These are phyloP conservation scores for Ceratopteris richardii DNA, from an alignment of 75 land plant species.

Conservation along the genomic window DNA sequence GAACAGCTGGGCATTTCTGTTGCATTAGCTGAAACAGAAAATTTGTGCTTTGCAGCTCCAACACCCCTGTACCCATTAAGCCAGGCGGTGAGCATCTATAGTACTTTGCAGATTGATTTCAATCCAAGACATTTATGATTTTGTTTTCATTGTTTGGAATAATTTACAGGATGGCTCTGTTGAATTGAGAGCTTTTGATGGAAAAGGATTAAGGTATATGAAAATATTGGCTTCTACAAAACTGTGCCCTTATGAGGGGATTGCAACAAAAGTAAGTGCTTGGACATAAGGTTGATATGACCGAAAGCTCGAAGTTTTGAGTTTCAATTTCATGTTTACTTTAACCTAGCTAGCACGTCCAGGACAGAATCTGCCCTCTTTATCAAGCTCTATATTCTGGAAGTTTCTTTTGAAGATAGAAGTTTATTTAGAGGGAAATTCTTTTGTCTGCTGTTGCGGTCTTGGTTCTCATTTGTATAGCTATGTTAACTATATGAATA, in stretches of 20 bases:
- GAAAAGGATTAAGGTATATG: constrained; percentile 33
- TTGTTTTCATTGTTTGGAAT: background rate
- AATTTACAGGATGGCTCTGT: constrained; percentile 68
- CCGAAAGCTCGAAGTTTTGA: too few species aligned
- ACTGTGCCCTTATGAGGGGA: constrained; percentile 62
- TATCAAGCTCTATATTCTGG: too few species aligned
- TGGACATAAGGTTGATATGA: too few species aligned
- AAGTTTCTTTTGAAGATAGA: too few species aligned
- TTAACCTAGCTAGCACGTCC: too few species aligned
- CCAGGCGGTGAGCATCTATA: constrained; percentile 44
- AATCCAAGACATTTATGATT: background rate
- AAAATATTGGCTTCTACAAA: constrained; percentile 62
- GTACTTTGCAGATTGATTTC: background rate
- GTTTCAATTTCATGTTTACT: too few species aligned
- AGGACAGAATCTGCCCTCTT: too few species aligned
- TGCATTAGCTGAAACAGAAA: constrained; percentile 31
- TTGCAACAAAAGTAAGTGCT: constrained; percentile 92
- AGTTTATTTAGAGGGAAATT: too few species aligned
- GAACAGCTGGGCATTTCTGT: constrained; percentile 57
- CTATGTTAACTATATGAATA: too few species aligned
- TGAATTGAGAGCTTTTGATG: constrained; percentile 68
- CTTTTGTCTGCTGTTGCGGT: too few species aligned
- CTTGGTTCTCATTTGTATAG: too few species aligned
- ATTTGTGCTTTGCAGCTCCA: constrained; percentile 43
- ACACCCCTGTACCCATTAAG: constrained; percentile 65